phyloP scores from a whole-genome alignment of 73 alveolate species.

The Paramecium biaurelia region DNA sequence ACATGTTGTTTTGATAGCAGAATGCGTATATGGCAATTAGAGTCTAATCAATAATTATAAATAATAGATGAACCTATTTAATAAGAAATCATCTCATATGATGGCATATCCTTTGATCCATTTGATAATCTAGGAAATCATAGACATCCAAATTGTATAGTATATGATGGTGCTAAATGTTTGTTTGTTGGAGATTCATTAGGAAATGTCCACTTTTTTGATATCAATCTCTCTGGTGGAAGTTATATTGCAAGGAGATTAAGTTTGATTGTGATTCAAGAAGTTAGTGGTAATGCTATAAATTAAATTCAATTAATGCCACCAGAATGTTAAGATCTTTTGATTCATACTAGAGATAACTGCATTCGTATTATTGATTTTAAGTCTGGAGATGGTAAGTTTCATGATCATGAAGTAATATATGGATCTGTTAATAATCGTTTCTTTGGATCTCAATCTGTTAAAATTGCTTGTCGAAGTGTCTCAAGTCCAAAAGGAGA shows the following conservation, averaged over 20 bases:
- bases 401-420: not conserved
- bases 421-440: conserved; percentile 64
- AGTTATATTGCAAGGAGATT: conserved; percentile 77
- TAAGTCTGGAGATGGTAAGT: conserved; percentile 68
- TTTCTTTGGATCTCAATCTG: conserved; percentile 91
- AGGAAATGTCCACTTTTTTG: conserved; percentile 90
- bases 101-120: conserved; percentile 55
- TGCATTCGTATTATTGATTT: conserved; percentile 90
- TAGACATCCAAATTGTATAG: conserved; percentile 92
- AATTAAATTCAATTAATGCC: conserved; percentile 84
- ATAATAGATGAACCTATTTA: conserved; percentile 59
- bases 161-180: conserved; percentile 82
- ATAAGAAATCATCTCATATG: conserved; percentile 69
- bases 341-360: conserved; percentile 94
- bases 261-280: conserved; percentile 76
- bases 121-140: conserved; percentile 69
- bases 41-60: conserved; percentile 32
- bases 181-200: conserved; percentile 94
- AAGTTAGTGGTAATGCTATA: conserved; percentile 89
- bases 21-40: conserved; percentile 84
- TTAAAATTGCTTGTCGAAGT: conserved; percentile 79
- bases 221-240: conserved; percentile 73
- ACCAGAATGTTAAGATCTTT: conserved; percentile 74
- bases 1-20: conserved; percentile 95
- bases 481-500: conserved; percentile 93